These are phyloP conservation scores for Nasturtium officinale DNA, from an alignment of 345 rosid genomes.

Conservation along the genomic window DNA sequence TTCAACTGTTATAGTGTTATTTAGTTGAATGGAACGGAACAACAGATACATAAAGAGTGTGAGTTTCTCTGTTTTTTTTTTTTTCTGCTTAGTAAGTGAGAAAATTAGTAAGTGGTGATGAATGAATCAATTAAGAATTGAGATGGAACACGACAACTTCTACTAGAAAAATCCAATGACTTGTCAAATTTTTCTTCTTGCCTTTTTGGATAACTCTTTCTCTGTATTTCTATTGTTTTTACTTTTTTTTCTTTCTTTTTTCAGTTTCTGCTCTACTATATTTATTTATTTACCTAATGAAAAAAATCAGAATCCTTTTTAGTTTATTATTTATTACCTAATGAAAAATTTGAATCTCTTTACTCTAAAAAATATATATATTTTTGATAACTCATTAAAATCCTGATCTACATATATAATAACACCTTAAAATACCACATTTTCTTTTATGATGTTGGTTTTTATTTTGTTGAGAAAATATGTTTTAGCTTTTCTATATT, in stretches of 20 bases:
- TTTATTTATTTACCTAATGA: not conserved
- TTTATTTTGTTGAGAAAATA: not conserved
- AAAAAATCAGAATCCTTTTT: not conserved
- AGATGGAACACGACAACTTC: slow-evolving; percentile 18
- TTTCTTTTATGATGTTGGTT: not conserved
- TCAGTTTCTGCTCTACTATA: not conserved
- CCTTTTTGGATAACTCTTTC: slow-evolving; percentile 17
- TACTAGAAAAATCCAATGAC: slow-evolving; percentile 25
- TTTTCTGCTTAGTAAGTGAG: slow-evolving; percentile 18
- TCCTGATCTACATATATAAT: not conserved
- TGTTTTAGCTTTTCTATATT: too few relatives aligned
- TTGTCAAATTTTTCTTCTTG: not conserved
- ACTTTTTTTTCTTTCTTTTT: not conserved
- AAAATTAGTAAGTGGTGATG: slow-evolving; percentile 30
- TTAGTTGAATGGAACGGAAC: slow-evolving; percentile 29
- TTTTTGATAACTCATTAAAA: not conserved
- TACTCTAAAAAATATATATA: not conserved
- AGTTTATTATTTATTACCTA: not conserved
- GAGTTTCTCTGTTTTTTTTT: slow-evolving; percentile 19
- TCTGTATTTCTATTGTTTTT: not conserved
- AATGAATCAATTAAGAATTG: too few relatives aligned
- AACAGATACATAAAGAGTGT: slow-evolving; percentile 19
- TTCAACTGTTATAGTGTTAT: not conserved
- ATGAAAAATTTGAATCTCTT: not conserved
- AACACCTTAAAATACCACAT: not conserved